phyloP scores from a whole-genome alignment of 2,329 filamentous ascomycete species.

The Lasiodiplodia theobromae region DNA sequence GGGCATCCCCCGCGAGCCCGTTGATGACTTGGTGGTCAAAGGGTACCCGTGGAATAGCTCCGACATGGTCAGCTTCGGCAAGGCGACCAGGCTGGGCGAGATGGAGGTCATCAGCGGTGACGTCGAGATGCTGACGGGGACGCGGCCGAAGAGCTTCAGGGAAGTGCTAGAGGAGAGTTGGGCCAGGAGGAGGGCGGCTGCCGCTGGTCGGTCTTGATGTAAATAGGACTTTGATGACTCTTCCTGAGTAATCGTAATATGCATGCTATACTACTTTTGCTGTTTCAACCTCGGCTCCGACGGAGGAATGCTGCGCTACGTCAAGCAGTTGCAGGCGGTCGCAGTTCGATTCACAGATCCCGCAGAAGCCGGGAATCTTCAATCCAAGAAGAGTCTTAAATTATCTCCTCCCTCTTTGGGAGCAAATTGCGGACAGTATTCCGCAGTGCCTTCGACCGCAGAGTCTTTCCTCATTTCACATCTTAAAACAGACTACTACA shows the following conservation, averaged over 20 bases:
- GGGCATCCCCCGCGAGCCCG: slow-evolving; percentile 12
- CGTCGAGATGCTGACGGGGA: slow-evolving; percentile 20
- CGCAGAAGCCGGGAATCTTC: not conserved
- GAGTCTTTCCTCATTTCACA: no score
- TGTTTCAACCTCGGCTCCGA: not conserved
- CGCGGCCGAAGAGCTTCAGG: slow-evolving; percentile 7
- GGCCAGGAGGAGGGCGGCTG: slow-evolving; percentile 54
- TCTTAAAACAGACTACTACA: no score
- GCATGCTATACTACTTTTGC: not conserved
- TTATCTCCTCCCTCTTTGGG: no score
- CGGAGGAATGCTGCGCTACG: not conserved
- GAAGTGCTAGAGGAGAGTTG: slow-evolving; percentile 19
- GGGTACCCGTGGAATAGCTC: slow-evolving; percentile 6
- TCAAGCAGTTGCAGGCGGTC: not conserved
- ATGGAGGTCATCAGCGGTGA: slow-evolving; percentile 17
- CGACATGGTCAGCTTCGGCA: slow-evolving; percentile 22
- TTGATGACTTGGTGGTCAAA: not conserved
- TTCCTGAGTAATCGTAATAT: not conserved
- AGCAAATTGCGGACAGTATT: no score
- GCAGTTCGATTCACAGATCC: not conserved
- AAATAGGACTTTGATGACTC: slow-evolving; percentile 68
- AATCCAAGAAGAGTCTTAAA: no score
- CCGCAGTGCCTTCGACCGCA: no score
- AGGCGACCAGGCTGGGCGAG: slow-evolving; percentile 23
- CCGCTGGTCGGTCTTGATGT: slow-evolving; percentile 67